Evolutionary conservation across 2,329 filamentous ascomycete species (phyloP).

Genomic region (Aspergillus texensis): DNA sequence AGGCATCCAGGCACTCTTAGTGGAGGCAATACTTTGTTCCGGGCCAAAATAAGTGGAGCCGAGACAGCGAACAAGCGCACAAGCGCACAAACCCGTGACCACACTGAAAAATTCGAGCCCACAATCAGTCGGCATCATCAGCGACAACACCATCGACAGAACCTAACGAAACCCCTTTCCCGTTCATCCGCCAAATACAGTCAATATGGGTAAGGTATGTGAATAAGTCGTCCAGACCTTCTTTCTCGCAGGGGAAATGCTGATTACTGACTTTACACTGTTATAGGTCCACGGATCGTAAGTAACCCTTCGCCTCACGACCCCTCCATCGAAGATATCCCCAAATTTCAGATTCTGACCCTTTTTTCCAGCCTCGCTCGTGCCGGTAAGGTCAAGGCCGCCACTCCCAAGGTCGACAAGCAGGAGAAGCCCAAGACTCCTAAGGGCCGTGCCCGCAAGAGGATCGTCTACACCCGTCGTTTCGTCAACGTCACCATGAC

Average conservation of each 20-base stretch:
- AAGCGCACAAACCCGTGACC: slow-evolving; percentile 20
- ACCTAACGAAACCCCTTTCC: slow-evolving; percentile 1
- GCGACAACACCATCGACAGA: slow-evolving; percentile 15
- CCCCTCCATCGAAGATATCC: neutral
- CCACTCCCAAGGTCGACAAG: slow-evolving; percentile 29
- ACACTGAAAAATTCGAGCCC: slow-evolving; percentile 16
- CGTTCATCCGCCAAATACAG: slow-evolving; percentile 8
- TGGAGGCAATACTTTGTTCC: slow-evolving; percentile 10
- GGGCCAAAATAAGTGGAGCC: neutral
- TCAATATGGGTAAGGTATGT: slow-evolving; percentile 20
- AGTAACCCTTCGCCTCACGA: slow-evolving; percentile 4
- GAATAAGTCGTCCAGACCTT: neutral
- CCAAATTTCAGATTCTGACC: neutral
- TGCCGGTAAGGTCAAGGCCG: slow-evolving; percentile 30
- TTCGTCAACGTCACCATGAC: slow-evolving; percentile 98
- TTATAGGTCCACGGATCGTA: slow-evolving; percentile 18
- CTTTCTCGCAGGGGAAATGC: neutral
- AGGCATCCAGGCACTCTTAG: neutral
- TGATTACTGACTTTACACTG: slow-evolving; percentile 7
- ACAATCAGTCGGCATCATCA: slow-evolving; percentile 9
- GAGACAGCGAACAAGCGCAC: slow-evolving; percentile 2
- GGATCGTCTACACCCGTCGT: slow-evolving; percentile 91
- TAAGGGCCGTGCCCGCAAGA: slow-evolving; percentile 98
- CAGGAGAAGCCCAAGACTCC: slow-evolving; percentile 91
- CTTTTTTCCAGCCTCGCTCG: slow-evolving; percentile 21